Evolutionary conservation across 495 filamentous ascomycete genomes (phyloP).

Genomic region (Neurospora sp.): DNA sequence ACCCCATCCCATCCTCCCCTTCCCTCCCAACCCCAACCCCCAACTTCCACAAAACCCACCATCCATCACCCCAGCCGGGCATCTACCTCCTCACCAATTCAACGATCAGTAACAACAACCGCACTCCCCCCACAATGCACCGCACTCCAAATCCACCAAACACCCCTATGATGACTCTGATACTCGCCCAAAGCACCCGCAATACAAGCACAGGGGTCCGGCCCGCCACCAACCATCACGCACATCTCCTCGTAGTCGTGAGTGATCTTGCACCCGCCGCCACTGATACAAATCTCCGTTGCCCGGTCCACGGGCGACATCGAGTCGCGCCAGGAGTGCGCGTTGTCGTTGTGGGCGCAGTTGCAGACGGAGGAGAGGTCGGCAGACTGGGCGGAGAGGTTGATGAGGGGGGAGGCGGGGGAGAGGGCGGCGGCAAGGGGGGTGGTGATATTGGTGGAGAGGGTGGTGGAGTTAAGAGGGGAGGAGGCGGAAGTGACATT

Average conservation of each 20-base stretch:
- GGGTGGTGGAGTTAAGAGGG: too few species aligned
- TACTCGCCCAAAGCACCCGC: background rate
- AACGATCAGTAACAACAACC: background rate
- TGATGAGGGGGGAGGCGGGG: too few species aligned
- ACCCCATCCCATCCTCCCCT: too few species aligned
- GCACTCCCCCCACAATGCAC: background rate
- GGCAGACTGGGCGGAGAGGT: background rate
- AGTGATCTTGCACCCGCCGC: background rate
- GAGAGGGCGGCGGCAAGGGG: too few species aligned
- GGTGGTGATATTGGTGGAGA: too few species aligned
- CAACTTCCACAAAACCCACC: too few species aligned
- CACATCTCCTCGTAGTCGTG: background rate
- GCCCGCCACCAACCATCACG: background rate
- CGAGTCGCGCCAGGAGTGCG: background rate
- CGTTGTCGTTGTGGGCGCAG: background rate
- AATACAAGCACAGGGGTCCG: background rate
- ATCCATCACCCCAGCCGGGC: too few species aligned
- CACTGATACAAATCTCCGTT: background rate
- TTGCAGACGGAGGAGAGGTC: background rate
- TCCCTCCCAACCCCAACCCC: too few species aligned
- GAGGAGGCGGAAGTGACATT: too few species aligned
- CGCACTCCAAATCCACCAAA: background rate
- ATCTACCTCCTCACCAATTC: too few species aligned
- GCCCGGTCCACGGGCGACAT: background rate
- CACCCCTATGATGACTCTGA: background rate